Percentiles rank a stretch among this genome's conserved stretches.
Evolutionary conservation across 164 flowering plant genomes (phyloP).

Genomic region (Dillenia suffruticosa): DNA sequence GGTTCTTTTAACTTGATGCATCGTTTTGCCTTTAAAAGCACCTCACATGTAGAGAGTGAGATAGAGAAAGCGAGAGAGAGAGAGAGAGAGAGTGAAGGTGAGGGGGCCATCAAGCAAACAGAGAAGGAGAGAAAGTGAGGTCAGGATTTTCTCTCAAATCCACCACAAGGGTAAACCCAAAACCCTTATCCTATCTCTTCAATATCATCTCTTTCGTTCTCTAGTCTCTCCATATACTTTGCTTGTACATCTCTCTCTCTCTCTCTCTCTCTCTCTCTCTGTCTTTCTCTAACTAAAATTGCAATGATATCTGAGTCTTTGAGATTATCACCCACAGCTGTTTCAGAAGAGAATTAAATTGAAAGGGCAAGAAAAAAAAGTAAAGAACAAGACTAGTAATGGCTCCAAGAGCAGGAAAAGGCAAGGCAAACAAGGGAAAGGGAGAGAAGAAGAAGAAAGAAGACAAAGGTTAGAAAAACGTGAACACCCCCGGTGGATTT

Average conservation of each 20-base stretch:
- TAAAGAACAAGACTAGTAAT: constrained; percentile 14
- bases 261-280: constrained; percentile 2
- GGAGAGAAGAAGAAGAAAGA: constrained; percentile 84
- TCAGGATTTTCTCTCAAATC: constrained; percentile 44
- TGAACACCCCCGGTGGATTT: not conserved
- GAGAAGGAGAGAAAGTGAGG: too few relatives aligned
- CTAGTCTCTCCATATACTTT: not conserved
- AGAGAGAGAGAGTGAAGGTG: not conserved
- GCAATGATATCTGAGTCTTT: constrained; percentile 6
- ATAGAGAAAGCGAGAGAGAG: constrained; percentile 11
- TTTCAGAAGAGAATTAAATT: not conserved
- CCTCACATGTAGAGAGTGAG: constrained; percentile 15
- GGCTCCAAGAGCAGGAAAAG: constrained; percentile 81
- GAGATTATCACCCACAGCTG: not conserved
- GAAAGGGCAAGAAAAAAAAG: not conserved
- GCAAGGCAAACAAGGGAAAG: constrained; percentile 52
- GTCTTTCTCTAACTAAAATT: not conserved
- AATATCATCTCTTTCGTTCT: constrained; percentile 2
- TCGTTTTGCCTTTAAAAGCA: constrained; percentile 8
- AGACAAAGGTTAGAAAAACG: constrained; percentile 52
- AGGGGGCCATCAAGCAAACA: not conserved
- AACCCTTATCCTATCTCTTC: constrained; percentile 60
- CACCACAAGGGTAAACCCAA: constrained; percentile 13
- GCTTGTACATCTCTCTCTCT: not conserved
- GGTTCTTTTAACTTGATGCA: constrained; percentile 21